phyloP scores from a whole-genome alignment of 2,329 filamentous ascomycete species.

The Clonostachys rhizophaga region DNA sequence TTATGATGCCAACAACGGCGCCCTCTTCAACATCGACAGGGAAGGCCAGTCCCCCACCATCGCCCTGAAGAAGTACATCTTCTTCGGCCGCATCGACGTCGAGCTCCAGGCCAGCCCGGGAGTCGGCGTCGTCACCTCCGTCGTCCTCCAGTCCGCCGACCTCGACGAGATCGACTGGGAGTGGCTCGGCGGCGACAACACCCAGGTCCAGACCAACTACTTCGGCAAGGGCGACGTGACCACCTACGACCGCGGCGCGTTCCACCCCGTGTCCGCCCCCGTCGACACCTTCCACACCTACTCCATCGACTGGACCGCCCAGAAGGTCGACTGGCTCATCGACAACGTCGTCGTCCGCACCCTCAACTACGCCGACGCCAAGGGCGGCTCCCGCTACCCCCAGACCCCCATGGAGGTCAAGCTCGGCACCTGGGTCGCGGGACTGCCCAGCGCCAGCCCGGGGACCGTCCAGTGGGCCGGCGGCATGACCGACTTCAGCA shows the following conservation, averaged over 20 bases:
- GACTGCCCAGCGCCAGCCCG: conserved; percentile 49
- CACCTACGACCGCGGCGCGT: conserved; percentile 66
- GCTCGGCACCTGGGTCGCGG: conserved; percentile 64
- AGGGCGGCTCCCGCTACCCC: conserved; percentile 56
- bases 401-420: conserved; percentile 72
- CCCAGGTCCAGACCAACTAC: conserved; percentile 83
- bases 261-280: conserved; percentile 50
- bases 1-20: conserved; percentile 43
- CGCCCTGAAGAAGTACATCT: conserved; percentile 80
- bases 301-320: conserved; percentile 62
- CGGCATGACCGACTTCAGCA: conserved; percentile 51
- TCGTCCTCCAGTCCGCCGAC: conserved; percentile 85
- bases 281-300: conserved; percentile 61
- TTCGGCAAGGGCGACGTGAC: conserved; percentile 69
- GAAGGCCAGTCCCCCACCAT: conserved; percentile 68
- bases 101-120: conserved; percentile 76
- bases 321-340: conserved; percentile 60
- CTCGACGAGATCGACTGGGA: conserved; percentile 93
- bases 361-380: conserved; percentile 53
- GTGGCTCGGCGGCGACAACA: conserved; percentile 74
- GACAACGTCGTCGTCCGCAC: conserved; percentile 59
- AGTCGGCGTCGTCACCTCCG: conserved; percentile 80
- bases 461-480: conserved; percentile 72
- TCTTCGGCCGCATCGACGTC: conserved; percentile 87
- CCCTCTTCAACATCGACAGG: conserved; percentile 62